Evolutionary conservation across 768 basidiomycete genomes (phyloP), one percentile per base, ranked within the genome.

Genomic region (Termitomyces sp.): DNA sequence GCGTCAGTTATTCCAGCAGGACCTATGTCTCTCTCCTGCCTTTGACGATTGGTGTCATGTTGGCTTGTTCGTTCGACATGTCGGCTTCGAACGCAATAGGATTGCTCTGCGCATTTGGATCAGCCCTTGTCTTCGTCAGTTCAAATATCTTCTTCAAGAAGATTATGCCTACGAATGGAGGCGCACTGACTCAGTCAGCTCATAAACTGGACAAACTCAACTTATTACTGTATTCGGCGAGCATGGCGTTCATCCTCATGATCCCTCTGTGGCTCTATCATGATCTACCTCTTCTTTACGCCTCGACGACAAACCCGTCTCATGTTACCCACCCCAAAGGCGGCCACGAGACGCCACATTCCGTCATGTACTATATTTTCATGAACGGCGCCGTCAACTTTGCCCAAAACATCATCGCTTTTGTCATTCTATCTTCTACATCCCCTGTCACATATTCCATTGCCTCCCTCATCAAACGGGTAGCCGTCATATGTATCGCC

Each of bases 141-240:
- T 95, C 94, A 61, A 99, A 99, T 73, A 98, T 99, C 65, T 97
- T 95, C 72, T 98, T 96, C 82, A 99, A 99, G 75, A 98, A 96
- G 77, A 87, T 98, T 61, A 89, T 99, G 82, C 97, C 97, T 2
- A 78, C 82, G 8, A 79, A 79, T 52, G 66, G 73, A 5, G 74
- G 76, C 21, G 73, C 75, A 32, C 62, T 73, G 19, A 65, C 75
- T 5, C 65, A 66, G 53, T 72, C 77, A 1, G 72, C 82, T 4
- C 89, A 89, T 68, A 94, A 93, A 72, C 82, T 99, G 34, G 97
- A 99, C 81, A 98, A 98, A 77, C 82, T 98, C 65, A 98, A 98
- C 73, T 79, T 99, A 10, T 77, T 99, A 25, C 83, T 97, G 64
- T 99, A 96, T 74, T 97, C 96, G 2, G 92, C 92, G 2, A 79